Conservation (phyloP, 139 green algal species). For the Volvox africanus region DNA sequence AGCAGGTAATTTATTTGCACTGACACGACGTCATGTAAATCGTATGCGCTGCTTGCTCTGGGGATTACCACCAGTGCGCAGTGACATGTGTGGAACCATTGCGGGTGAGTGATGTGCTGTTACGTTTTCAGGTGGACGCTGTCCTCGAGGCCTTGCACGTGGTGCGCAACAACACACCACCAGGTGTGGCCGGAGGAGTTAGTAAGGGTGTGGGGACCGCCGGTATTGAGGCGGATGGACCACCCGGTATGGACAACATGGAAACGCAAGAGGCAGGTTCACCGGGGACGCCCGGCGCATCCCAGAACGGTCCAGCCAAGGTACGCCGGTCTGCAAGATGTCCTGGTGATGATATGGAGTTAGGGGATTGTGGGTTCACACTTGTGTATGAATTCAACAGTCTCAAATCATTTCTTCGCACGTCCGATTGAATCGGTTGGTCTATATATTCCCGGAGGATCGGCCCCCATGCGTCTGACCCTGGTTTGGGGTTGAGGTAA, state of each 20-base stretch:
- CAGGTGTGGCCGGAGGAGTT: not conserved
- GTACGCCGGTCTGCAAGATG: not conserved
- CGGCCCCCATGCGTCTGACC: no score
- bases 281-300: not conserved
- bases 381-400: no score
- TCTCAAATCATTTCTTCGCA: no score
- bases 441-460: no score
- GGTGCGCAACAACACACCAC: conserved; percentile 30
- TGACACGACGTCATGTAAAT: no score
- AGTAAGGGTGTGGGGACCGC: not conserved
- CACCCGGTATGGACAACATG: not conserved
- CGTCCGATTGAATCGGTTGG: no score
- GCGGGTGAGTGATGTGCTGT: not conserved
- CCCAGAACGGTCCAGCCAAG: not conserved
- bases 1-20: conserved; percentile 1
- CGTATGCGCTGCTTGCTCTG: no score
- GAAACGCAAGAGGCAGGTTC: conserved; percentile 1
- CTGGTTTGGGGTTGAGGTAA: no score
- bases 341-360: no score
- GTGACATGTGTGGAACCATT: no score
- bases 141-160: conserved; percentile 48
- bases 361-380: no score
- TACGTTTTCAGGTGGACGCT: conserved; percentile 20
- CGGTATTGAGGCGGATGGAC: not conserved
- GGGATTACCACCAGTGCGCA: no score